A percentile compares a stretch with the other conserved stretches of the same genome.
Conservation (phyloP, 148 eudicot species). For the Tetragonia tetragonoides region DNA sequence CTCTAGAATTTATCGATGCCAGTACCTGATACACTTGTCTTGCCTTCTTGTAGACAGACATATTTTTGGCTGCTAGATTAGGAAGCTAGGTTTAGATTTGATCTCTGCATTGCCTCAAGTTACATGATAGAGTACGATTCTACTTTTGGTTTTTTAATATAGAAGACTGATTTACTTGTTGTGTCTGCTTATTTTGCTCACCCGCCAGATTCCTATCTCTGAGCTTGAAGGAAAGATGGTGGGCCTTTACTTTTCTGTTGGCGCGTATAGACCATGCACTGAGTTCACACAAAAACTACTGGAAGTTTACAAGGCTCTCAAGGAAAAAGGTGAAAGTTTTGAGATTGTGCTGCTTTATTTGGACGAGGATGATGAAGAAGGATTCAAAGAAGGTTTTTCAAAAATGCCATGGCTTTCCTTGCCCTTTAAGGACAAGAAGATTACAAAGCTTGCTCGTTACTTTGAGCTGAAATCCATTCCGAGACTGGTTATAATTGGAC, state of each 20-base stretch:
- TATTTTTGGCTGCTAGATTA: background rate
- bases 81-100: background rate
- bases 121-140: background rate
- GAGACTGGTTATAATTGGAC: constrained; percentile 36
- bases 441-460: constrained; percentile 39
- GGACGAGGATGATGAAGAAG: constrained; percentile 39
- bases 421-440: constrained; percentile 40
- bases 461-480: constrained; percentile 41
- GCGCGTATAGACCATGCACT: constrained; percentile 34
- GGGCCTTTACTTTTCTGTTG: constrained; percentile 43
- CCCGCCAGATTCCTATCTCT: constrained; percentile 30
- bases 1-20: background rate
- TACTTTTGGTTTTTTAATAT: background rate
- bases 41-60: background rate
- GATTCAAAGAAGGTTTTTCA: constrained; percentile 24
- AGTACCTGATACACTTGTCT: background rate
- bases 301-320: constrained; percentile 29
- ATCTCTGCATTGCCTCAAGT: background rate
- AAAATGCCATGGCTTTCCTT: constrained; percentile 37
- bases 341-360: constrained; percentile 38
- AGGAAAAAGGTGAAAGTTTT: constrained; percentile 40
- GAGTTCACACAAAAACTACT: constrained; percentile 38
- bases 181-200: constrained; percentile 1
- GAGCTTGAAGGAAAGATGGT: constrained; percentile 46
- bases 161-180: constrained; percentile 3